These are phyloP conservation scores for Porpolomopsis calyptriformis DNA, from an alignment of 768 basidiomycete genomes.

Conservation along the genomic window DNA sequence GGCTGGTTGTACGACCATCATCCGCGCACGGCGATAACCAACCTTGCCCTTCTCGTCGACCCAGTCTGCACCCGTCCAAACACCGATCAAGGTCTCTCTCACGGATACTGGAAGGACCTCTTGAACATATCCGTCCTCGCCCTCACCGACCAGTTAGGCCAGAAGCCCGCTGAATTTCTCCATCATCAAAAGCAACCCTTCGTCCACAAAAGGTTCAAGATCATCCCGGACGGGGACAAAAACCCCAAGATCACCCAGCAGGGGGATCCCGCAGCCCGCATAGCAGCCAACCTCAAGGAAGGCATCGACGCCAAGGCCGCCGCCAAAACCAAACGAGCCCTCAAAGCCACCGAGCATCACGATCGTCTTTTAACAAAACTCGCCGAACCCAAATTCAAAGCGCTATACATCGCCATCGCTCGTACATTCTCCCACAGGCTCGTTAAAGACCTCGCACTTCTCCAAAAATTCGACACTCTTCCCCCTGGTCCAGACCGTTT, in stretches of 20 bases:
- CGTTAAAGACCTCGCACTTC: constrained; percentile 33
- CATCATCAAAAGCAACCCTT: constrained; percentile 16
- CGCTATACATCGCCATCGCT: constrained; percentile 52
- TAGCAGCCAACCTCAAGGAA: too few species aligned
- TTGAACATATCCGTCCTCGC: constrained; percentile 58
- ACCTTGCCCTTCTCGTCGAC: constrained; percentile 43
- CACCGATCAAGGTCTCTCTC: constrained; percentile 22
- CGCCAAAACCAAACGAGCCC: constrained; percentile 18
- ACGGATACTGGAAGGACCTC: constrained; percentile 72
- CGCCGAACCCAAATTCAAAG: constrained; percentile 40
- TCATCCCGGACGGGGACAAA: too few species aligned
- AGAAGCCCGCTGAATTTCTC: constrained; percentile 18
- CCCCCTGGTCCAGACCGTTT: constrained; percentile 20
- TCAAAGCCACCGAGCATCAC: constrained; percentile 19
- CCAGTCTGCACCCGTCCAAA: constrained; percentile 34
- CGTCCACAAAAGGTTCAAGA: constrained; percentile 14
- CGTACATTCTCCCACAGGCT: constrained; percentile 49
- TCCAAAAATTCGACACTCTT: constrained; percentile 28
- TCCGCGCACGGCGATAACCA: constrained; percentile 57
- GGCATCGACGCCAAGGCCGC: constrained; percentile 12
- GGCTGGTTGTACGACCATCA: constrained; percentile 64
- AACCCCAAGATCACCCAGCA: too few species aligned
- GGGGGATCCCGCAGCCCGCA: too few species aligned
- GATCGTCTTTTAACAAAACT: constrained; percentile 32
- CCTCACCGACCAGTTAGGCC: constrained; percentile 38